Evolutionary conservation across 2,329 filamentous ascomycete genomes (phyloP), one percentile per base, ranked within the genome.

Genomic region (Aspergillus sp.): DNA sequence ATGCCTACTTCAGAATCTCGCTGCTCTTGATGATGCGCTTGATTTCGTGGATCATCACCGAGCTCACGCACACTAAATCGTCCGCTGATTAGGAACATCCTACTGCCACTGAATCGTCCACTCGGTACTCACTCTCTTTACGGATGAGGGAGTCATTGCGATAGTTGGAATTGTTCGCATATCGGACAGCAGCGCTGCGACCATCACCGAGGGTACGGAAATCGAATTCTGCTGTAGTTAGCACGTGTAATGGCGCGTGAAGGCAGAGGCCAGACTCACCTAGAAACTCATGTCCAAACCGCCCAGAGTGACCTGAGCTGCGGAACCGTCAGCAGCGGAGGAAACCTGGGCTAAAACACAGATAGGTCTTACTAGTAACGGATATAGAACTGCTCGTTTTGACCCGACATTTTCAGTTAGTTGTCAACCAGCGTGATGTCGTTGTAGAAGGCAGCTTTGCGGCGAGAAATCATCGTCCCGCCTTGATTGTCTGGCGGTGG

Each of bases 141-240:
- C 95, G 90, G 72, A 99, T 99, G 67, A 99, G 81, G 62, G 93
- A 97, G 75, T 99, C 95, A 78, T 99, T 99, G 71, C 95, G 88
- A 79, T 99, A 99, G 79, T 99, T 99, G 57, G 93, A 98, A 78
- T 99, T 99, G 83, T 99, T 99, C 64, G 95, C 95, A 79, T 99
- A 99, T 77, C 95, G 88, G 33, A 93, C 92, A 52, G 95, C 90
- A 7, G 95, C 95, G 73, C 93, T 97, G 61, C 91, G 87, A 52
- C 95, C 95, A 74, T 99, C 95, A 55, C 91, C 91, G 46, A 98
- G 85, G 23, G 92, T 91, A 56, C 93, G 86, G 70, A 99, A 95
- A 75, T 99, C 95, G 75, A 99, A 99, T 77, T 99, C 93, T 98
- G 66, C 11, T 14, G 6, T 2, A 19, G 60, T 73, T 57, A 69